Evolutionary conservation across 2,329 filamentous ascomycete species (phyloP), one percentile per base, ranked within the genome.

Genomic region (Lecanoromycetidae sp.): DNA sequence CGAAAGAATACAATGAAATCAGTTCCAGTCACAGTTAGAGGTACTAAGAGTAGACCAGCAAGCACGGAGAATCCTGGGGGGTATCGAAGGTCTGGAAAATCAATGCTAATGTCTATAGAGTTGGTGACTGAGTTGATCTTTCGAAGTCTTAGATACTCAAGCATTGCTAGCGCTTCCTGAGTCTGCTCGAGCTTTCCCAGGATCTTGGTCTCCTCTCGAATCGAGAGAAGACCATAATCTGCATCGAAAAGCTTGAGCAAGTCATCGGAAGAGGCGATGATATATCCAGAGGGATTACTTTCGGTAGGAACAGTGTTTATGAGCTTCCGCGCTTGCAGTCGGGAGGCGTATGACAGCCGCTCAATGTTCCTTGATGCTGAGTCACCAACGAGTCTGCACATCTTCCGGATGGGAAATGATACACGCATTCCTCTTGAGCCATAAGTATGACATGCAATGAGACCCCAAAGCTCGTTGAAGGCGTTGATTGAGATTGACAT

Each of bases 401-500:
- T 90, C 62, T 94, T 94, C 10, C 87, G 76, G 40, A 94, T 87
- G 0, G 87, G 87, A 57, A 94, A 94, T 0, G 85, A 85, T 0
- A 94, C 86, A n/a, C 87, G 75, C 85, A 91, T 93, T 3, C 87
- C 87, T 36, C 74, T 75, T 2, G 64, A 53, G 0, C 84, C 87
- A 56, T 94, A 94, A 0, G 82, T 77, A 59, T 94, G 87, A 51
- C 87, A 94, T 1, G 86, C 80, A 33, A 94, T 87, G 23, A 94
- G 67, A 0, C 87, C 88, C 88, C 87, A 94, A 0, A 94, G 66
- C 56, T 93, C 83, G 55, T 76, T 73, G 56, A 93, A 91, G 0
- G 84, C 84, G 54, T 87, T 91, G 58, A 94, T 84, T 1, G 87
- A 93, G 51, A 94, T 87, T 0, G 87, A 94, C 87, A 94, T 94